Evolutionary conservation across 2,329 filamentous ascomycete genomes (phyloP).

Genomic region (Blastomyces percursus): DNA sequence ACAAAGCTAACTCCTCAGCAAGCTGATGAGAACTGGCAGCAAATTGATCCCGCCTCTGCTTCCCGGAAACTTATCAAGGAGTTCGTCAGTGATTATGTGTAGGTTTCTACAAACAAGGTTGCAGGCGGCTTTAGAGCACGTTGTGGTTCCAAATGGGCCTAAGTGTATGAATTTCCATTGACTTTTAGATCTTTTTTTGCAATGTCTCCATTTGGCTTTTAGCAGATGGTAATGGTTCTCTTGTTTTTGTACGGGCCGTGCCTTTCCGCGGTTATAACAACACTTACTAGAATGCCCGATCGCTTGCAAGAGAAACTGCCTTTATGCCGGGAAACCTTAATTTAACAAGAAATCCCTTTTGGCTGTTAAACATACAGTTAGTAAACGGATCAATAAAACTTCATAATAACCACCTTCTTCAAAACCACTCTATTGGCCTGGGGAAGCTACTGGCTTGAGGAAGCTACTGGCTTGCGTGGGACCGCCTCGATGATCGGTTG

Average conservation of each 20-base stretch:
- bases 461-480: too few relatives aligned
- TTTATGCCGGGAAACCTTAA: too few relatives aligned
- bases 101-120: background rate
- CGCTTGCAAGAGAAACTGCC: too few relatives aligned
- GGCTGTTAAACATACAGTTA: too few relatives aligned
- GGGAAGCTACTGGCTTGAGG: too few relatives aligned
- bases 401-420: too few relatives aligned
- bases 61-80: constrained; percentile 4
- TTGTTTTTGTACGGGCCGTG: background rate
- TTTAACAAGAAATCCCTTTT: too few relatives aligned
- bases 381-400: too few relatives aligned
- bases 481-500: too few relatives aligned
- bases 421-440: too few relatives aligned
- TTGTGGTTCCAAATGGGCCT: background rate
- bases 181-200: background rate
- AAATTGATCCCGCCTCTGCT: constrained; percentile 6
- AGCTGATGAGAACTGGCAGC: constrained; percentile 5
- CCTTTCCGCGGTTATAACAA: background rate
- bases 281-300: too few relatives aligned
- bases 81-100: background rate
- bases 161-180: background rate
- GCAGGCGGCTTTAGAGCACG: background rate
- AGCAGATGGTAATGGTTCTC: background rate
- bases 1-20: constrained; percentile 2
- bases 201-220: background rate